These are phyloP conservation scores for Nakazawaea ambrosiae DNA, from an alignment of 805 yeast genomes.

Conservation along the genomic window DNA sequence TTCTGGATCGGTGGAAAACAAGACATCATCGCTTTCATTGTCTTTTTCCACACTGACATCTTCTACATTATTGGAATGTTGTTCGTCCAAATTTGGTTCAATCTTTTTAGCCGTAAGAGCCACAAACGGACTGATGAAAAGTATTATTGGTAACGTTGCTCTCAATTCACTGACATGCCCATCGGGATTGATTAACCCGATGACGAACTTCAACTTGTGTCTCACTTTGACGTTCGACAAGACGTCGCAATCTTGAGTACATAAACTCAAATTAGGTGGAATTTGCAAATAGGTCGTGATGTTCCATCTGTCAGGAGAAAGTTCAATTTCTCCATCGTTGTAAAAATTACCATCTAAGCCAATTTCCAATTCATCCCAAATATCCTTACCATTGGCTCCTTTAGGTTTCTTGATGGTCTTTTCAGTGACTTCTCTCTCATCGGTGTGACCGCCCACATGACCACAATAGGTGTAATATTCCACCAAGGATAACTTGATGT, in stretches of 20 bases:
- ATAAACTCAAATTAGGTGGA: constrained; percentile 66
- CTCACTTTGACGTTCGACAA: constrained; percentile 54
- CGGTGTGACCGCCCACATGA: constrained; percentile 47
- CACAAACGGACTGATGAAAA: constrained; percentile 61
- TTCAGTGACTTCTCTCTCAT: constrained; percentile 52
- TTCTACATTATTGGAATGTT: constrained; percentile 9
- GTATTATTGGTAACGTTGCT: constrained; percentile 40
- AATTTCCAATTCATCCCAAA: constrained; percentile 28
- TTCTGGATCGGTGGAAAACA: constrained; percentile 31
- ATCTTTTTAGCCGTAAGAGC: constrained; percentile 47
- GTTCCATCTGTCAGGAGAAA: constrained; percentile 68
- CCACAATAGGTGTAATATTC: constrained; percentile 61
- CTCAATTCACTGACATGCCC: constrained; percentile 46
- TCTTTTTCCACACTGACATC: constrained; percentile 13
- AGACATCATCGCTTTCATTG: constrained; percentile 28
- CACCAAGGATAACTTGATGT: constrained; percentile 57
- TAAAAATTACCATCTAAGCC: constrained; percentile 32
- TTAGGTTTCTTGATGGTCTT: constrained; percentile 39
- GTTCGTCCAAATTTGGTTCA: constrained; percentile 16
- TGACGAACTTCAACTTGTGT: constrained; percentile 37
- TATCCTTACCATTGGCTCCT: constrained; percentile 34
- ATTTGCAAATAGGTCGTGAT: constrained; percentile 49
- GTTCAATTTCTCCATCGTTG: constrained; percentile 20
- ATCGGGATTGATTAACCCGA: constrained; percentile 38
- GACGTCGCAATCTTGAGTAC: constrained; percentile 85